A percentile compares a stretch with the other conserved stretches of the same genome.
Evolutionary conservation across 1,284 basidiomycete genomes (phyloP).

Genomic region (Laetiporus sulphureus): DNA sequence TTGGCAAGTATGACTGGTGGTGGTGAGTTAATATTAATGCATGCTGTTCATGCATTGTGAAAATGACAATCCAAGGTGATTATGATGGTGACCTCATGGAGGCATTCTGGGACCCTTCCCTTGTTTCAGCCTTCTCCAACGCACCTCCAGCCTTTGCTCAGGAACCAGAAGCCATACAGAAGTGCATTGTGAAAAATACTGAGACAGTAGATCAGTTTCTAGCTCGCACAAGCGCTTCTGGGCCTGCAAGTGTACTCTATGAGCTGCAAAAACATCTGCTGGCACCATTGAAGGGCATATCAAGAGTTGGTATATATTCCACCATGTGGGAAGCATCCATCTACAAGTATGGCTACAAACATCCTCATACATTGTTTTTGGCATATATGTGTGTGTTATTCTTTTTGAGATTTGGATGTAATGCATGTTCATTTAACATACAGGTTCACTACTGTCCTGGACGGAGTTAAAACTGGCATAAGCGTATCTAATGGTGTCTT

Average conservation of each 20-base stretch:
- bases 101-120: slow-evolving; percentile 31
- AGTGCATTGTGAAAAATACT: slow-evolving; percentile 35
- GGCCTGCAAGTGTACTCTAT: slow-evolving; percentile 21
- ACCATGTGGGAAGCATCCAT: slow-evolving; percentile 48
- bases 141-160: slow-evolving; percentile 39
- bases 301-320: slow-evolving; percentile 49
- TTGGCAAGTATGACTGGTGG: slow-evolving; percentile 36
- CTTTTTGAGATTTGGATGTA: too few relatives aligned
- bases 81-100: slow-evolving; percentile 39
- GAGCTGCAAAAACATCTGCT: slow-evolving; percentile 44
- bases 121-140: slow-evolving; percentile 45
- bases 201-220: slow-evolving; percentile 37
- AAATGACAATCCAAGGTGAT: slow-evolving; percentile 33
- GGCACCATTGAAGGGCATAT: slow-evolving; percentile 35
- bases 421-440: background rate
- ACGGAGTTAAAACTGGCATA: slow-evolving; percentile 53
- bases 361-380: slow-evolving; percentile 42
- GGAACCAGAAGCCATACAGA: slow-evolving; percentile 34
- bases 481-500: slow-evolving; percentile 31
- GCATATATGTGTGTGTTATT: slow-evolving; percentile 58
- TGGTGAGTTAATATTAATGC: slow-evolving; percentile 26
- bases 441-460: slow-evolving; percentile 56
- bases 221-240: slow-evolving; percentile 3
- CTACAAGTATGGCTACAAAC: slow-evolving; percentile 42
- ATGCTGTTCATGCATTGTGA: too few relatives aligned